Conservation (phyloP, 2,329 filamentous ascomycete species). For the Juglanconis juglandina region DNA sequence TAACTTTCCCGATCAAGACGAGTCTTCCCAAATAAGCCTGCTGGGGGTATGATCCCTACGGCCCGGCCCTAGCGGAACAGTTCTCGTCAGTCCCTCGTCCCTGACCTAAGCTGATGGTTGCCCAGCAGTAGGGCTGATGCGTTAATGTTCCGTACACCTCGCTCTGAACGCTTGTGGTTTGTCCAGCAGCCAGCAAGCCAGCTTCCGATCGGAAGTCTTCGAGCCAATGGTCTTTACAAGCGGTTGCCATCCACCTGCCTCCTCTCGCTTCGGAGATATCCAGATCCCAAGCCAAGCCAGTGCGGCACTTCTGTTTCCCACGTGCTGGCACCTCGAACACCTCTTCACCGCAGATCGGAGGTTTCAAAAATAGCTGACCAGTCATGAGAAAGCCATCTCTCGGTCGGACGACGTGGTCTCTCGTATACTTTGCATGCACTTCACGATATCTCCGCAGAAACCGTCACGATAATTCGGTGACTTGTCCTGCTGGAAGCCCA, state of each 20-base stretch:
- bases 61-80: background rate
- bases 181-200: background rate
- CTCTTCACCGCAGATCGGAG: background rate
- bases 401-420: background rate
- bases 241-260: background rate
- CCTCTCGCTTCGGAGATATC: background rate
- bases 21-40: background rate
- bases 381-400: background rate
- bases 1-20: no score
- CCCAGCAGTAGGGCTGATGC: slow-evolving; percentile 11
- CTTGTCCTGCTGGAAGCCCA: no score
- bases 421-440: background rate
- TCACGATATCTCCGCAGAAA: background rate
- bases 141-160: background rate
- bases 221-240: background rate
- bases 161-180: background rate
- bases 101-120: slow-evolving; percentile 10
- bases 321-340: background rate
- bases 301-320: background rate
- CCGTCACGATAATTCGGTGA: no score
- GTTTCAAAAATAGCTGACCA: background rate
- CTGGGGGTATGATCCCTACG: background rate
- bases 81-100: slow-evolving; percentile 9
- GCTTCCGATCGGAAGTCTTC: background rate
- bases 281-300: background rate